These are phyloP conservation scores for Marasmius fiardii DNA, from an alignment of 1,284 basidiomycete genomes.

Conservation along the genomic window DNA sequence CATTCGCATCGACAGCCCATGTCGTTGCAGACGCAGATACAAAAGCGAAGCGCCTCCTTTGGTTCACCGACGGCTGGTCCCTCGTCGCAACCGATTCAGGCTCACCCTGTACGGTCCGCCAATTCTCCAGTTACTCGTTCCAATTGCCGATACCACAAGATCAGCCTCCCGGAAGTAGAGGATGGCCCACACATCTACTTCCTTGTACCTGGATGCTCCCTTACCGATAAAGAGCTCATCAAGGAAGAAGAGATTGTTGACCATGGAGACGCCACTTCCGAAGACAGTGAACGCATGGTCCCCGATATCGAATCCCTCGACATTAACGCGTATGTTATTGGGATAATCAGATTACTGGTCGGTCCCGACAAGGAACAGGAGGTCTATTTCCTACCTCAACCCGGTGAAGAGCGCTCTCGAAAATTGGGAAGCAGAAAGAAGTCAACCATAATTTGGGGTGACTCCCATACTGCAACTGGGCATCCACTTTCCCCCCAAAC, in stretches of 20 bases:
- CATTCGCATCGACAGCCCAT: slow-evolving; percentile 31
- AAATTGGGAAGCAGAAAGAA: slow-evolving; percentile 19
- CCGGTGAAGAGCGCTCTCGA: slow-evolving; percentile 32
- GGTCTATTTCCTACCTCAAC: slow-evolving; percentile 54
- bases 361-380: slow-evolving; percentile 62
- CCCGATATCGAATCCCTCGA: slow-evolving; percentile 48
- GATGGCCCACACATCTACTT: slow-evolving; percentile 53
- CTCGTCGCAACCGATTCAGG: not conserved
- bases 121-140: slow-evolving; percentile 48
- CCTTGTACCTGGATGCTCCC: slow-evolving; percentile 63
- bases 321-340: slow-evolving; percentile 49
- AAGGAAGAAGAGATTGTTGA: slow-evolving; percentile 56
- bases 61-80: not conserved
- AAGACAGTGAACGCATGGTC: slow-evolving; percentile 44
- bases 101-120: slow-evolving; percentile 8
- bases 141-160: slow-evolving; percentile 63
- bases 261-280: slow-evolving; percentile 49
- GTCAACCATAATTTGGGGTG: slow-evolving; percentile 15
- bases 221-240: slow-evolving; percentile 53
- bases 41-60: not conserved
- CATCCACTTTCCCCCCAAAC: slow-evolving; percentile 1
- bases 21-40: slow-evolving; percentile 14
- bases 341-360: slow-evolving; percentile 53
- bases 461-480: slow-evolving; percentile 15
- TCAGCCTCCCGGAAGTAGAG: slow-evolving; percentile 53